phyloP scores from a whole-genome alignment of 2,329 filamentous ascomycete genomes.

The Xenoacremonium recifei region DNA sequence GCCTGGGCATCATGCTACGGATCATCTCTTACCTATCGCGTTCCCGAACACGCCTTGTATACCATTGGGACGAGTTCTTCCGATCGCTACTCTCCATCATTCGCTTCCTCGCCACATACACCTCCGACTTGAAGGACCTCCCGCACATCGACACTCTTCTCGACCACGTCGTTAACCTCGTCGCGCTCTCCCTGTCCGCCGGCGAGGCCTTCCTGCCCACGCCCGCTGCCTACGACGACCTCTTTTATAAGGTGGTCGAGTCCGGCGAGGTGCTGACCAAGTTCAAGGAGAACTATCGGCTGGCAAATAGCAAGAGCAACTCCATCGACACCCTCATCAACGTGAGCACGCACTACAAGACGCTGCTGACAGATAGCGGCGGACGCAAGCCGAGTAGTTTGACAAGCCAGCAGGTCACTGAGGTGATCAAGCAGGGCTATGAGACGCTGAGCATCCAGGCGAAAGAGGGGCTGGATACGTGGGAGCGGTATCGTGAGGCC shows the following conservation, averaged over 20 bases:
- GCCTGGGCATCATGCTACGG: conserved; percentile 77
- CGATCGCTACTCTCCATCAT: conserved; percentile 83
- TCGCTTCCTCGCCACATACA: conserved; percentile 87
- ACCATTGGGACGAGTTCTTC: conserved; percentile 97
- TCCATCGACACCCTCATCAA: conserved; percentile 83
- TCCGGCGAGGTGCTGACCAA: conserved; percentile 78
- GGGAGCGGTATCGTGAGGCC: conserved; percentile 83
- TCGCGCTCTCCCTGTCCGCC: conserved; percentile 79
- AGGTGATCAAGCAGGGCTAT: conserved; percentile 94
- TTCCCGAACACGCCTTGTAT: conserved; percentile 75
- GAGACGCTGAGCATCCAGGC: conserved; percentile 91
- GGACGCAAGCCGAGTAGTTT: conserved; percentile 61
- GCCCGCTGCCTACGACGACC: conserved; percentile 84
- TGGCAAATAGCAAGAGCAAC: conserved; percentile 57
- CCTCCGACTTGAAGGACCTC: conserved; percentile 69
- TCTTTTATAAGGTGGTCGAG: conserved; percentile 98
- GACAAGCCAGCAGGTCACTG: conserved; percentile 79
- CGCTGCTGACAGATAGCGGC: conserved; percentile 65
- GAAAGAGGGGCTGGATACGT: conserved; percentile 80
- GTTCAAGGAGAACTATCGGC: conserved; percentile 75
- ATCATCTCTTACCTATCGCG: conserved; percentile 81
- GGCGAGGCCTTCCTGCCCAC: conserved; percentile 91
- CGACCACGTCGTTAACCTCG: conserved; percentile 74
- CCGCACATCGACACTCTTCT: conserved; percentile 71
- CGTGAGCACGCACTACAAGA: conserved; percentile 83